phyloP scores from a whole-genome alignment of 768 basidiomycete genomes.

The Tylopilus rubrobrunneus region DNA sequence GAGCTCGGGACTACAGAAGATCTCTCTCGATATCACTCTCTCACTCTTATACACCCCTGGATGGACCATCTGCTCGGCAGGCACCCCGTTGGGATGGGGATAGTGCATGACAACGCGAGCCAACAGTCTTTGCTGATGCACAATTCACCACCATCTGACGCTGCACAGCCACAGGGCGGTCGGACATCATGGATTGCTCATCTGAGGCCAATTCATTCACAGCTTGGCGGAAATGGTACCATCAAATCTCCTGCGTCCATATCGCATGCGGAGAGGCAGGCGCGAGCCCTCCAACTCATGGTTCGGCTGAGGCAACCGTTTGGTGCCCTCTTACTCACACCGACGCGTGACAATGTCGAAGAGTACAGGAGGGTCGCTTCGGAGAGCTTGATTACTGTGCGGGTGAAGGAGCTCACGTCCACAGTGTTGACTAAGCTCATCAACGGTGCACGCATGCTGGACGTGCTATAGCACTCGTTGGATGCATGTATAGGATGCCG shows the following conservation, averaged over 20 bases:
- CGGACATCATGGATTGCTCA: no score
- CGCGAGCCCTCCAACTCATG: neutral
- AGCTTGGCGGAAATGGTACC: no score
- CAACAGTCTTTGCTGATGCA: neutral
- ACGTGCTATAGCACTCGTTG: neutral
- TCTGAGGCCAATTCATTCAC: neutral
- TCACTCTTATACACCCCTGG: neutral
- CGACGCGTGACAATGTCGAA: neutral
- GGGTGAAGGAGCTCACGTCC: neutral
- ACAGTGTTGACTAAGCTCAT: neutral
- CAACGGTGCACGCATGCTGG: neutral
- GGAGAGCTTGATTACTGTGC: neutral
- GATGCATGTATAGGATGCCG: no score
- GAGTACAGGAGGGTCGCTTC: neutral
- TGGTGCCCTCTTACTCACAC: neutral
- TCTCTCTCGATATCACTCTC: neutral
- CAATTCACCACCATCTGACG: neutral
- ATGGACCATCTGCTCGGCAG: neutral
- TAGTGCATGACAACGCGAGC: neutral
- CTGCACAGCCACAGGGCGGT: no score
- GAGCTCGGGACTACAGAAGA: neutral
- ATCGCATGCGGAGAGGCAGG: neutral
- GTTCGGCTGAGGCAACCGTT: neutral
- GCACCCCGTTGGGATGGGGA: neutral
- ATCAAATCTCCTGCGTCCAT: neutral